A percentile compares a stretch with the other conserved stretches of the same genome.
phyloP scores from a whole-genome alignment of 345 rosid species.

The Theobroma cacao region DNA sequence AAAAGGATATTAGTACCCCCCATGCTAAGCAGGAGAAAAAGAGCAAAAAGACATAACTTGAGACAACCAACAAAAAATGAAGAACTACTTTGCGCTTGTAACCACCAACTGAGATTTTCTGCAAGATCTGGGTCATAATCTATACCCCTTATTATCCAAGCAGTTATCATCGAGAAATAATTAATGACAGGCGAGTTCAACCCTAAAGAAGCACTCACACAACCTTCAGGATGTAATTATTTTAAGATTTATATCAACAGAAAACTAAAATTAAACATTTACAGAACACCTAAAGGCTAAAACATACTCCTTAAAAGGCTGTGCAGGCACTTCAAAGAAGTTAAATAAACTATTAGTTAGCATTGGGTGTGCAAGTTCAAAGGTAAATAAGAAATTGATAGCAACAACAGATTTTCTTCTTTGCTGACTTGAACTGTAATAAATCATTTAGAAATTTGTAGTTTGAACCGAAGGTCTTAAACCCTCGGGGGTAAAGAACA shows the following conservation, averaged over 20 bases:
- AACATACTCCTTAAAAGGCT: neutral
- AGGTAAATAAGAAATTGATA: neutral
- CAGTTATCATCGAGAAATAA: neutral
- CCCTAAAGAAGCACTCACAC: neutral
- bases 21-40: slow-evolving; percentile 3
- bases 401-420: neutral
- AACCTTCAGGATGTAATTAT: neutral
- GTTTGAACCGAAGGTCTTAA: neutral
- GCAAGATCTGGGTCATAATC: neutral
- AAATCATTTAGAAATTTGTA: neutral
- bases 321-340: neutral
- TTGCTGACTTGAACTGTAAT: neutral
- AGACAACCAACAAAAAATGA: neutral
- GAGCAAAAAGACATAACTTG: neutral
- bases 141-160: neutral
- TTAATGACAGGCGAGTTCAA: neutral
- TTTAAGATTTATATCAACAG: neutral
- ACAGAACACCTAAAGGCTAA: neutral
- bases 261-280: neutral
- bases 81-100: neutral
- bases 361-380: neutral
- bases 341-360: neutral
- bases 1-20: neutral
- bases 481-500: neutral
- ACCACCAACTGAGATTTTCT: neutral